Evolutionary conservation across 345 rosid genomes (phyloP).

Genomic region (Eucalyptus tenuipes): DNA sequence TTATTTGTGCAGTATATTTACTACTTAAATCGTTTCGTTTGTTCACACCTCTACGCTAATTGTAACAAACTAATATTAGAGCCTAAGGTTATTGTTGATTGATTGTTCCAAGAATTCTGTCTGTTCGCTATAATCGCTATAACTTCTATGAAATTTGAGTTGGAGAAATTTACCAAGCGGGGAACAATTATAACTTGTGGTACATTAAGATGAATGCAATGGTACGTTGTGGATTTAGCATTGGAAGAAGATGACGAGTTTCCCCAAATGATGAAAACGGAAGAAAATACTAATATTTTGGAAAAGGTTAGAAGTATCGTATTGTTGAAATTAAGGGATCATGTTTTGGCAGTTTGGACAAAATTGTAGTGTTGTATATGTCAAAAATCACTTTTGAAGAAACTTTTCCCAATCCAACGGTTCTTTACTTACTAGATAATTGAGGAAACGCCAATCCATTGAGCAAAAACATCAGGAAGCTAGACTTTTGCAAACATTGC

Average conservation of each 20-base stretch:
- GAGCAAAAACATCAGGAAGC: not conserved
- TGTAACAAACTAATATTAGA: not conserved
- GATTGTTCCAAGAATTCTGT: not conserved
- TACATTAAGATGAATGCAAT: not conserved
- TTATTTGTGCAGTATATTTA: not conserved
- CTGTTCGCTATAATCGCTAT: not conserved
- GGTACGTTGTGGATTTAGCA: not conserved
- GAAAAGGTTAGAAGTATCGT: not conserved
- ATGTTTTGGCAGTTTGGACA: not conserved
- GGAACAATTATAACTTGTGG: not conserved
- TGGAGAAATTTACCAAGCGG: not conserved
- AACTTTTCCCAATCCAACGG: not conserved
- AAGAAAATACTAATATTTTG: not conserved
- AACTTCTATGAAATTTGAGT: not conserved
- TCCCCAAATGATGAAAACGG: not conserved
- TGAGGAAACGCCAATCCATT: not conserved
- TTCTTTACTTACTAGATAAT: not conserved
- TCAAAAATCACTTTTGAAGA: not conserved
- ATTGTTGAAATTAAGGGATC: not conserved
- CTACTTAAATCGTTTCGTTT: not conserved
- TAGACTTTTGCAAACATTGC: not conserved
- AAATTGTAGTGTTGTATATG: not conserved
- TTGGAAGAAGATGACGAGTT: not conserved
- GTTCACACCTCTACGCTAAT: fast-evolving
- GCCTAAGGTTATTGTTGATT: not conserved